Base-by-base conservation (phyloP, 805 yeast species). In the Wickerhamomyces bovis region DNA sequence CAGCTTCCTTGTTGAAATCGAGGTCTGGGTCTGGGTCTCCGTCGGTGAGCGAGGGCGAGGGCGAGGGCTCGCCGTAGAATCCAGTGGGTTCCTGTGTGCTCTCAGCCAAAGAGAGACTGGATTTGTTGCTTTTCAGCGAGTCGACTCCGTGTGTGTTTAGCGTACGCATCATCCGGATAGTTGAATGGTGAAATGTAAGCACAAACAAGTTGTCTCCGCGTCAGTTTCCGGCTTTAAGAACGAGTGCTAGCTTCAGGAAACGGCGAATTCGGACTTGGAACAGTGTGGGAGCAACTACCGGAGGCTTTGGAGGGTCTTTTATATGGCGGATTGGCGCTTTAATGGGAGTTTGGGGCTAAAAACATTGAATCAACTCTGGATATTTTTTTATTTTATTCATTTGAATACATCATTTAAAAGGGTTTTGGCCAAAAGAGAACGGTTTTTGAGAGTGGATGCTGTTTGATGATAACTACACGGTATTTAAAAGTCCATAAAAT, bases 1-100 rank as follows among this genome's bases (percentile, higher is more conserved):
- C 58, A 0, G 43, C 25, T 2, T 42, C 48, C 22, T 30, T 40
- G 23, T 42, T 26, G 18, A 36, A 11, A 18, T 15, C 31, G n/a
- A 16, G 13, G 6, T 15, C 42, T 26, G 25, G 22, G 12, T 33
- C 36, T 16, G 36, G n/a, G n/a, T n/a, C n/a, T n/a, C n/a, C n/a
- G n/a, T n/a, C n/a, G n/a, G n/a, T n/a, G n/a, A n/a, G n/a, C n/a
- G n/a, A n/a, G n/a, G n/a, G n/a, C n/a, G n/a, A n/a, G 11, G 36
- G 36, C 4, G 20, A 33, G 11, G 3, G 20, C 11, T 33, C 36
- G 11, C 36, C 36, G 20, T 16, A 33, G 36, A 16, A 33, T 8
- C 4, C 20, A 3, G 18, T 12, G 4, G 36, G 36, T 3, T 33
- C 20, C 19, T 33, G 36, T 4, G 20, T 2, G 20, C 20, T 33